Evolutionary conservation across 1,139 yeast species (phyloP), one percentile per base, ranked within the genome.

Genomic region (Blastobotrys persicus): DNA sequence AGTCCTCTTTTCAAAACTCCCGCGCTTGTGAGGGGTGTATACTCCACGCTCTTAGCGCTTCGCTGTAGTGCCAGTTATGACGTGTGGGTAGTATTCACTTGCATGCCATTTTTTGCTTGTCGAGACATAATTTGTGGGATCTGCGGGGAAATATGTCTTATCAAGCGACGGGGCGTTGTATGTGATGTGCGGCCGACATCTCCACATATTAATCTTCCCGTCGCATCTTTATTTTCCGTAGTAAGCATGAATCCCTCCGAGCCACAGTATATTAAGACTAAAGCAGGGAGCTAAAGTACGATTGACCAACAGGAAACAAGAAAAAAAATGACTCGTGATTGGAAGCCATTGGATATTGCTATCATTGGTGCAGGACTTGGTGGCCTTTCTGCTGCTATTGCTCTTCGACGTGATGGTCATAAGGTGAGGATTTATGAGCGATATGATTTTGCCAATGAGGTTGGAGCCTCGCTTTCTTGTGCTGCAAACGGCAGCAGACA

Each of bases 391-490:
- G 40, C 44, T 16, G 48, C 47, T 13, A 42, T 48, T 13, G 42
- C 51, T 20, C 33, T 48, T 5, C 26, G 48, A 12, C 39, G 45
- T 2, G 48, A 47, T 4, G 44, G 44, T 3, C 41, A 37, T 12
- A 37, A 37, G 28, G 41, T 37, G 13, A 4, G 41, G 6, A 37
- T 37, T 14, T 37, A 19, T 41, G 26, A 34, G 32, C 19, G 48
- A 40, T 31, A 42, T 44, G 31, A 17, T 41, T 23, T 59, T 72
- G n/a, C 59, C 68, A 68, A 67, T 13, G 76, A 72, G 55, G 74
- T 72, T 9, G 76, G 76, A 4, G 76, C 75, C 5, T 73, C 73
- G 9, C 69, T 37, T 69, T 47, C 73, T 69, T 55, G 60, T 67
- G 31, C 70, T 71, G n/a, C 73, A 73, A 13, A 68, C 67, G 41